These are phyloP conservation scores for Tetrapisispora nanseiensis DNA, from an alignment of 805 yeast species.

Conservation along the genomic window DNA sequence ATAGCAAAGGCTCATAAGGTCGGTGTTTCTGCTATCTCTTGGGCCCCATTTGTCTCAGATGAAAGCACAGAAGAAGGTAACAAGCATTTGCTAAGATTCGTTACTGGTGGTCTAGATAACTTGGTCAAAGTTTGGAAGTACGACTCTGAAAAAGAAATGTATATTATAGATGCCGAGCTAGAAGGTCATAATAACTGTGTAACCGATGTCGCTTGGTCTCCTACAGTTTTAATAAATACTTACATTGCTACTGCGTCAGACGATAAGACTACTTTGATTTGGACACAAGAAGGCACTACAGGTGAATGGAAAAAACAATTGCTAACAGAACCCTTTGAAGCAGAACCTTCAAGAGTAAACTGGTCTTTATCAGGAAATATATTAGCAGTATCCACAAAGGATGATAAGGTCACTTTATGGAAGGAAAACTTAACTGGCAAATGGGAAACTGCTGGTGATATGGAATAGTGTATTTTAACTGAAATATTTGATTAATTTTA, in stretches of 20 bases:
- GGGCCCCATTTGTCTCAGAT: conserved; percentile 89
- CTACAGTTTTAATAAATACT: conserved; percentile 68
- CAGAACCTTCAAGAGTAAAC: conserved; percentile 89
- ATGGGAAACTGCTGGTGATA: conserved; percentile 91
- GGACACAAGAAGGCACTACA: conserved; percentile 64
- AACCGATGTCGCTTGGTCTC: conserved; percentile 93
- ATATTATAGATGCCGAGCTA: conserved; percentile 58
- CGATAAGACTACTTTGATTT: conserved; percentile 80
- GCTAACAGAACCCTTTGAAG: conserved; percentile 79
- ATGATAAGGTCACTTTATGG: conserved; percentile 87
- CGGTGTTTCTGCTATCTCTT: conserved; percentile 82
- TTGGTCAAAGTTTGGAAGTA: conserved; percentile 78
- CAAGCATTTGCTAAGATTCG: conserved; percentile 54
- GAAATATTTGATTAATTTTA: background rate
- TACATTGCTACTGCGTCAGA: conserved; percentile 92
- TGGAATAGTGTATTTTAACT: conserved; percentile 29
- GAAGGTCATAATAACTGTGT: conserved; percentile 93
- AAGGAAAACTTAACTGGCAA: conserved; percentile 80
- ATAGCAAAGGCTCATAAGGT: conserved; percentile 64
- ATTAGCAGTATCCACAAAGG: conserved; percentile 86
- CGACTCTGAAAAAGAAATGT: conserved; percentile 42
- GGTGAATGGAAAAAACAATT: conserved; percentile 67
- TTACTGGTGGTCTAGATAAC: conserved; percentile 87
- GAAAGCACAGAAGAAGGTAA: conserved; percentile 22
- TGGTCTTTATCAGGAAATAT: conserved; percentile 92